Base-by-base conservation (phyloP, 1,284 basidiomycete genomes). In the Sphaerobolus stellatus region DNA sequence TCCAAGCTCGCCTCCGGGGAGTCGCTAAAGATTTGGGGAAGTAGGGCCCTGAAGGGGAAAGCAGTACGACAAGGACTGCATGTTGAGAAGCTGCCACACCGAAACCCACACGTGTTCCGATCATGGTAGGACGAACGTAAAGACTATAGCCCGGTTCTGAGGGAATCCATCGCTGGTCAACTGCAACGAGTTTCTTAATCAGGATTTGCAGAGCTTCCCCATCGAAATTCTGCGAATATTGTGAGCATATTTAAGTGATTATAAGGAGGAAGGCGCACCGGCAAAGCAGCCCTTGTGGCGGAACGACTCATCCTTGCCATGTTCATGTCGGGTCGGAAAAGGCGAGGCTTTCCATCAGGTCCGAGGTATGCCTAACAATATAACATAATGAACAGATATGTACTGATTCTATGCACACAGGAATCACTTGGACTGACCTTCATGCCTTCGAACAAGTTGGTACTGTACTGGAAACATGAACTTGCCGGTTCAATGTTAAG, bases 371-470 rank as follows among this genome's bases (percentile, higher is more conserved):
- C 92, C 84, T 86, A 41, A 33, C 27, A 0, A 24, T 3, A 25
- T 34, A 18, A 13, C 22, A 8, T 43, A 49, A 33, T 13, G 28
- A 41, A 41, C 14, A n/a, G 27, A 44, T 18, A 52, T n/a, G 30
- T 48, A 24, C 25, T 8, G n/a, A n/a, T n/a, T n/a, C n/a, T n/a
- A n/a, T n/a, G n/a, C 33, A 44, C 41, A 13, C 25, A 22, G 41
- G 20, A 14, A 8, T 11, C 11, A 8, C 13, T 34, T 40, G 38
- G n/a, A 28, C 68, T 16, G 30, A 80, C 84, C 78, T 96, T 95
- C 86, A 94, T 89, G 2, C 93, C 93, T 67, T 95, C 92, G 59
- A 94, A 95, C 4, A 91, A 74, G 58, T 82, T 89, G 1, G 85
- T 76, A 14, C 83, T 84, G 65, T 94, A 95, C 49, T 90, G 87